Base-by-base conservation (phyloP, 176 grass and related monocot genomes). In the Eleusine indica region DNA sequence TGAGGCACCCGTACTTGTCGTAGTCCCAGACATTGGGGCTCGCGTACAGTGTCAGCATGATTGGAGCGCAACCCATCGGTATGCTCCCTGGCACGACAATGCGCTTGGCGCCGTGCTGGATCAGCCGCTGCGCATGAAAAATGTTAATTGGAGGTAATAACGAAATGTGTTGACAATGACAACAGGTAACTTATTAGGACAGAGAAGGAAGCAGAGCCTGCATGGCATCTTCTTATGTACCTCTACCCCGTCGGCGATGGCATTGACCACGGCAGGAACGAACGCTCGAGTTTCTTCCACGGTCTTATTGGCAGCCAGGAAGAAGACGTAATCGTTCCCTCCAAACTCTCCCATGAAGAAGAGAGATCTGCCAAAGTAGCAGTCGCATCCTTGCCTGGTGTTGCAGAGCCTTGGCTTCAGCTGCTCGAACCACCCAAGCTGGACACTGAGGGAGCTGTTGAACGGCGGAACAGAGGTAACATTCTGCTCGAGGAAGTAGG, bases 281-380 rank as follows among this genome's bases (percentile, higher is more conserved):
- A 71, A 76, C 5, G 29, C 5, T 11, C 16, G 78, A 1, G 78
- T 69, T 1, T 80, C 1, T 3, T 22, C 17, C 47, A 90, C 4
- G 40, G 58, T 76, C 66, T 80, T 82, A 25, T 85, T 82, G 22
- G 76, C 79, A 9, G 85, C 78, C 21, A 94, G 61, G 21, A 75
- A 6, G 61, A 81, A 56, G 28, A 63, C 74, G 74, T 94, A 92
- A 42, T 94, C 92, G 48, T 94, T 94, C 9, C 87, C 81, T 17
- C 89, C 92, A 74, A 94, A 77, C 83, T 85, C 92, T 4, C 92
- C 89, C 16, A 92, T 66, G 47, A 94, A 4, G 53, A 94, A 89
- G 3, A 94, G 83, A 0, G 89, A 89, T 38, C 12, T 82, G 30
- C 63, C 52, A 38, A 91, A 30, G 62, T 42, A 87, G 11, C 30